Evolutionary conservation across 768 basidiomycete genomes (phyloP), one percentile per base, ranked within the genome.

Genomic region (Lactifluus rugatus): DNA sequence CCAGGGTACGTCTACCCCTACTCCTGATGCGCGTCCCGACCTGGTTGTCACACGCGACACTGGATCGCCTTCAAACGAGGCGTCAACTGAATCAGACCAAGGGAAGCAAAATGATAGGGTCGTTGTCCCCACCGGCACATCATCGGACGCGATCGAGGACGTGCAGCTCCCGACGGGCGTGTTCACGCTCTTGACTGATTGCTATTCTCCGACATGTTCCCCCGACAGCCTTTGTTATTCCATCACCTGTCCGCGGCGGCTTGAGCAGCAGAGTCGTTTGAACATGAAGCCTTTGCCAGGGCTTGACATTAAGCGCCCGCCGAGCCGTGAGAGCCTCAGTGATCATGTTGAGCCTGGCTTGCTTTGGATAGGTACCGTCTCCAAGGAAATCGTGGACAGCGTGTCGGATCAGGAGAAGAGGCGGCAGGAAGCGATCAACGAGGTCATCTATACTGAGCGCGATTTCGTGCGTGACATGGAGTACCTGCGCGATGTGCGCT

Each of bases 391-490:
- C 39, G 84, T 89, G 32, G 90, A 94, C 66, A 89, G 87, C 67
- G 93, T 97, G 23, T 87, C 88, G 4, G 94, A 96, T 57, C 78
- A 77, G 25, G 95, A 99, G 77, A 96, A 94, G 80, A 93, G 81
- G 70, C 81, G 95, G 1, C 95, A 98, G 70, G 96, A 99, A 70
- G 91, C 92, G 21, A 98, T 99, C 75, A 97, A 98, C 68, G 96
- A 99, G 74, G 91, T 96, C 36, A 85, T 85, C 34, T 85, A 85
- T 65, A 99, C 96, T 8, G 96, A 98, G 69, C 81, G 94, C 26
- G 96, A 98, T 73, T 98, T 99, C 71, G 94, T 99, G 46, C 81
- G 92, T 56, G 96, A 97, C 72, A 83, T 98, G 83, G 96, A 99
- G 72, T 98, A 98, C 68, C 80, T 99, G 48, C 86, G 94, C 62